phyloP scores from a whole-genome alignment of 129 eudicot genomes.

The Chrysanthemum lavandulifolium region DNA sequence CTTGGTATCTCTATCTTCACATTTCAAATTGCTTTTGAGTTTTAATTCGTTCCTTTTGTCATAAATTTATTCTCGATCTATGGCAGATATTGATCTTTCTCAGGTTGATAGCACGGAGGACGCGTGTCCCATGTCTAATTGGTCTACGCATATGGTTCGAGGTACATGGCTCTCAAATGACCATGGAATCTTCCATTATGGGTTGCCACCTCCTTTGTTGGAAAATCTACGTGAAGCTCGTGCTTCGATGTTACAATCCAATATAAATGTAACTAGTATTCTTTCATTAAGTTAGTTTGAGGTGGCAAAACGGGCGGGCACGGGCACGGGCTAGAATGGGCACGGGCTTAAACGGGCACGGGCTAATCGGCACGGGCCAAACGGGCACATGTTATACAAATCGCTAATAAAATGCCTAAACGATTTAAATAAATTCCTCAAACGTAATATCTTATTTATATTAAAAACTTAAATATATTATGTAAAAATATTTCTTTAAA shows the following conservation, averaged over 20 bases:
- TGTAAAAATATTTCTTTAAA: too few relatives aligned
- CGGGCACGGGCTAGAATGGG: too few relatives aligned
- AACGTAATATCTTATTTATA: too few relatives aligned
- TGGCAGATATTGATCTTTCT: slow-evolving; percentile 61
- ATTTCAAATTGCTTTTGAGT: slow-evolving; percentile 11
- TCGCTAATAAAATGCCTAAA: too few relatives aligned
- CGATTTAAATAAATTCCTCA: too few relatives aligned
- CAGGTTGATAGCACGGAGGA: slow-evolving; percentile 39
- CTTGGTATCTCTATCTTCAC: slow-evolving; percentile 47
- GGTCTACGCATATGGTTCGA: slow-evolving; percentile 82
- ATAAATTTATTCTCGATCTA: slow-evolving; percentile 14
- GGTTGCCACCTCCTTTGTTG: slow-evolving; percentile 73
- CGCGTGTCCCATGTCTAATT: slow-evolving; percentile 31
- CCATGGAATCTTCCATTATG: slow-evolving; percentile 66
- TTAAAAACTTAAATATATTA: too few relatives aligned
- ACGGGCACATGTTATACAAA: too few relatives aligned
- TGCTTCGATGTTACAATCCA: slow-evolving; percentile 25
- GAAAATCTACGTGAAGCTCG: slow-evolving; percentile 55
- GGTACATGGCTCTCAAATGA: slow-evolving; percentile 86
- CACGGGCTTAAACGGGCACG: too few relatives aligned
- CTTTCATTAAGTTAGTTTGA: slow-evolving; percentile 10
- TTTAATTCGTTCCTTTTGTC: neutral
- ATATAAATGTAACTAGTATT: slow-evolving; percentile 38
- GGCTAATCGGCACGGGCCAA: too few relatives aligned
- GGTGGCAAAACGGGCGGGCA: too few relatives aligned